Conservation (phyloP, 1,139 yeast genomes). For the Sugiyamaella paludigena region DNA sequence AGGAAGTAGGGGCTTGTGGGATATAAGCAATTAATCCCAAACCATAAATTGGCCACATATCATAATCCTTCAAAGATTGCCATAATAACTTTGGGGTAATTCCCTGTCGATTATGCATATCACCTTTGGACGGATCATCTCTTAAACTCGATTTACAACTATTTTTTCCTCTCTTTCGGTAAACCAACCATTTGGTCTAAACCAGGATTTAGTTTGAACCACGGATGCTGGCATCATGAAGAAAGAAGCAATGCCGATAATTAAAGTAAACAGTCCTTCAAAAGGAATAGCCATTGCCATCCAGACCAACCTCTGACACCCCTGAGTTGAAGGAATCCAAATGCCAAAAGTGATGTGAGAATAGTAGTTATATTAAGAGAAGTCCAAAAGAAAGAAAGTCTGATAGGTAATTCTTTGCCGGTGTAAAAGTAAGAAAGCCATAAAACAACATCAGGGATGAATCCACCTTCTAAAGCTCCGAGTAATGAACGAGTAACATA, state of each 20-base stretch:
- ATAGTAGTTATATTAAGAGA: conserved; percentile 27
- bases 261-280: conserved; percentile 53
- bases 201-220: conserved; percentile 52
- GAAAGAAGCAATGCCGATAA: conserved; percentile 50
- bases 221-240: conserved; percentile 58
- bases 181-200: conserved; percentile 58
- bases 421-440: conserved; percentile 55
- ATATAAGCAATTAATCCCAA: conserved; percentile 49
- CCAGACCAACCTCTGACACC: conserved; percentile 48
- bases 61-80: conserved; percentile 48
- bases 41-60: conserved; percentile 56
- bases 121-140: conserved; percentile 66
- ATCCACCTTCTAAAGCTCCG: conserved; percentile 50
- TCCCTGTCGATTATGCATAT: conserved; percentile 62
- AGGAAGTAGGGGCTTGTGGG: conserved; percentile 41
- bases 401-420: conserved; percentile 45
- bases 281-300: conserved; percentile 62
- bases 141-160: conserved; percentile 58
- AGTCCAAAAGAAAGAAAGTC: conserved; percentile 48
- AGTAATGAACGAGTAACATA: conserved; percentile 45
- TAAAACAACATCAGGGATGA: conserved; percentile 50
- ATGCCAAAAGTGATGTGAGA: conserved; percentile 43
- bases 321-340: conserved; percentile 47
- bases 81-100: conserved; percentile 43
- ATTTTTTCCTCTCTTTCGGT: conserved; percentile 56